These are phyloP conservation scores for Leishmania gerbilli DNA, from an alignment of 208 protist species.

Conservation along the genomic window DNA sequence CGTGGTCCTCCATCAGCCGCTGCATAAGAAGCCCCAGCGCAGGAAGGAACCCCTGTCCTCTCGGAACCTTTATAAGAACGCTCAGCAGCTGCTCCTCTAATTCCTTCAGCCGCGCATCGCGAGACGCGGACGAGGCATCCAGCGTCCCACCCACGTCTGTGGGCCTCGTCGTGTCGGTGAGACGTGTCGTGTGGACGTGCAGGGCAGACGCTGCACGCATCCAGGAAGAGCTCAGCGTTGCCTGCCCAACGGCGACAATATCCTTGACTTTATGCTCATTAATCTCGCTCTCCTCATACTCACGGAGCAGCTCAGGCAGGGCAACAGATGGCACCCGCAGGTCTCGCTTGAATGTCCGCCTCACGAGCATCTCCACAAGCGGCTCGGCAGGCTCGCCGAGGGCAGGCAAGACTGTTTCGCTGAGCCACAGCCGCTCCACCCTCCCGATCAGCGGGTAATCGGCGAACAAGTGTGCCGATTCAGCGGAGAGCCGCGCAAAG, in stretches of 20 bases:
- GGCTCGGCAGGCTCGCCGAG: conserved; percentile 17
- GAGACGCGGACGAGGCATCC: neutral
- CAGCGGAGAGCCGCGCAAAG: conserved; percentile 44
- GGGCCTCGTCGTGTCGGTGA: neutral
- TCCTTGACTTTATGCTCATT: conserved; percentile 55
- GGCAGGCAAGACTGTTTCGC: conserved; percentile 30
- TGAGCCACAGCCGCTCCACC: conserved; percentile 58
- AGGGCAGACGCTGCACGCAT: conserved; percentile 19
- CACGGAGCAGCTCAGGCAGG: conserved; percentile 35
- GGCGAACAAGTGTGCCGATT: conserved; percentile 54
- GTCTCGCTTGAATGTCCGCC: conserved; percentile 76
- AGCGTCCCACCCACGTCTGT: neutral
- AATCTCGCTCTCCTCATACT: conserved; percentile 71
- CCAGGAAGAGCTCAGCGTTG: conserved; percentile 21
- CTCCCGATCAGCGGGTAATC: conserved; percentile 44
- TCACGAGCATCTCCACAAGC: conserved; percentile 51
- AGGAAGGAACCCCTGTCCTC: conserved; percentile 11
- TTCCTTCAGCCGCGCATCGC: conserved; percentile 14
- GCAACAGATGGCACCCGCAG: conserved; percentile 41
- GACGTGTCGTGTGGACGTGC: neutral
- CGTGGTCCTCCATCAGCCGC: conserved; percentile 16
- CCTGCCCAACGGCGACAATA: conserved; percentile 31
- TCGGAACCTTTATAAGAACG: conserved; percentile 8
- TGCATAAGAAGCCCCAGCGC: conserved; percentile 23
- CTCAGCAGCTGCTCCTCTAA: conserved; percentile 16